Conservation (phyloP, 2,329 filamentous ascomycete species). For the Akanthomyces dipterigenus region DNA sequence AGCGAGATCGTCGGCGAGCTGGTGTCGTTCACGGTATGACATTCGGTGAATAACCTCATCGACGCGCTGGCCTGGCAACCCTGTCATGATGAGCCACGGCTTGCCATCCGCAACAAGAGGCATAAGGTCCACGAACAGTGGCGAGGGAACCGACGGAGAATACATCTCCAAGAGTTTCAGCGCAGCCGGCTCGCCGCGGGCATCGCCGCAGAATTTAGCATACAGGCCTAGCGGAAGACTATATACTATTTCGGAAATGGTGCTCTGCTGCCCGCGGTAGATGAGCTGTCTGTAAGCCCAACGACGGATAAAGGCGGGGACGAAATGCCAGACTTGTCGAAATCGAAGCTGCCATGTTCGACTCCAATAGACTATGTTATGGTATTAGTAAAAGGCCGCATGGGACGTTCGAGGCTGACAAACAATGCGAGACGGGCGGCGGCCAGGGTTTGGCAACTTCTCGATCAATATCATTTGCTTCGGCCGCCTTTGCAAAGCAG, state of each 20-base stretch:
- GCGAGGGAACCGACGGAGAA: neutral
- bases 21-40: neutral
- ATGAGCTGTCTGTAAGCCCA: neutral
- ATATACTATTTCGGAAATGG: neutral
- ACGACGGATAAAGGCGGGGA: neutral
- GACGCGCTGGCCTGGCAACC: neutral
- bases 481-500: neutral
- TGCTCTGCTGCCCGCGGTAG: constrained; percentile 1
- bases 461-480: neutral
- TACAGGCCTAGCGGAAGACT: neutral
- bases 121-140: neutral
- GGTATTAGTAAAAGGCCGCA: neutral
- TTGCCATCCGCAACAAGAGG: neutral
- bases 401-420: neutral
- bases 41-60: constrained; percentile 17
- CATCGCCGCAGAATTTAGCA: constrained; percentile 3
- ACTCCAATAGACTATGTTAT: neutral
- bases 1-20: neutral
- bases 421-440: neutral
- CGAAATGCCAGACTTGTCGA: neutral
- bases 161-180: neutral
- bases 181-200: neutral
- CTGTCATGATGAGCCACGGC: neutral
- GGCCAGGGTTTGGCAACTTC: constrained; percentile 1
- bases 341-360: neutral